Conservation (phyloP, 306 rosid genomes). For the Dryas drummondii region DNA sequence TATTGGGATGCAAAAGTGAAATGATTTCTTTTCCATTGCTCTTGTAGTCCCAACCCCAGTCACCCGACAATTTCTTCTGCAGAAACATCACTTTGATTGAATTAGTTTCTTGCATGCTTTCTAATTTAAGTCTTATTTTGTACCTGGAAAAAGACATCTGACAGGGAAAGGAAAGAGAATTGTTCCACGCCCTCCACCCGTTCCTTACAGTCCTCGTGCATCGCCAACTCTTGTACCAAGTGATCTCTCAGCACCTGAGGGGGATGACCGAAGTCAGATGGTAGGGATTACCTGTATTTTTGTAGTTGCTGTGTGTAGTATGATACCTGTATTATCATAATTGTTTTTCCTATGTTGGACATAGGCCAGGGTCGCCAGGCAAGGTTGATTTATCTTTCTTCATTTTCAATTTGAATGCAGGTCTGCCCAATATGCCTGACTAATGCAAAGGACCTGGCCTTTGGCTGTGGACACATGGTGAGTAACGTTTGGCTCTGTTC, state of each 20-base stretch:
- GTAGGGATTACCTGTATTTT: slow-evolving; percentile 28
- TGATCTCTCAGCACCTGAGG: slow-evolving; percentile 23
- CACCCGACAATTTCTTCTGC: not conserved
- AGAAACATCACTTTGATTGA: slow-evolving; percentile 5
- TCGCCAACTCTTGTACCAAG: slow-evolving; percentile 30
- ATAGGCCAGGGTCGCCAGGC: not conserved
- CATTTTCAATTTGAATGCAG: slow-evolving; percentile 35
- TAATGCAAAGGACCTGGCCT: slow-evolving; percentile 68
- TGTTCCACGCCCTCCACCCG: slow-evolving; percentile 68
- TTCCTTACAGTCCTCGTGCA: slow-evolving; percentile 42
- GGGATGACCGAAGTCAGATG: slow-evolving; percentile 51
- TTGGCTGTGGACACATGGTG: slow-evolving; percentile 91
- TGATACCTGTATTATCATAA: not conserved
- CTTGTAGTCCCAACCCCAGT: not conserved
- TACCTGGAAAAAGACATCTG: slow-evolving; percentile 42
- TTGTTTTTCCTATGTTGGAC: too few relatives aligned
- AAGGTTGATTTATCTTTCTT: slow-evolving; percentile 3
- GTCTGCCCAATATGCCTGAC: slow-evolving; percentile 82
- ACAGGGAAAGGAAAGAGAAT: slow-evolving; percentile 62
- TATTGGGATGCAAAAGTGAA: not conserved
- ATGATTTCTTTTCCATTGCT: not conserved
- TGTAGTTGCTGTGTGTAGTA: not conserved
- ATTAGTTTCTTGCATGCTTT: not conserved
- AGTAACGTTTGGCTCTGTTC: slow-evolving; percentile 22
- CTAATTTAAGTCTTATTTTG: slow-evolving; percentile 13